Conservation (phyloP, 192 early-diverging fungal genomes). For the Backusella liffmaniae region DNA sequence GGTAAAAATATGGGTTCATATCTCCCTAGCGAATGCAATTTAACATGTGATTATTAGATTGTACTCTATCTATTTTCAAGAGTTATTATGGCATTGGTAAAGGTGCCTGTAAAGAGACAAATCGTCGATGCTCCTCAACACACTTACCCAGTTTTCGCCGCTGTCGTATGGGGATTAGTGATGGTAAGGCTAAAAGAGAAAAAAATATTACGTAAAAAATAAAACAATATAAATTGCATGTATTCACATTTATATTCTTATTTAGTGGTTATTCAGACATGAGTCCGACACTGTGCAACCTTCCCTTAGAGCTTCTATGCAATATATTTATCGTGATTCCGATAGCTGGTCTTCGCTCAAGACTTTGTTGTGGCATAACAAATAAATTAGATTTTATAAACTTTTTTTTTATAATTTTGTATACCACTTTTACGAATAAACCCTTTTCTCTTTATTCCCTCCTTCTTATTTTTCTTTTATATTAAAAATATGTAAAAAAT, state of each 20-base stretch:
- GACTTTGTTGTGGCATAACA: slow-evolving; percentile 84
- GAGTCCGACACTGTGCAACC: slow-evolving; percentile 86
- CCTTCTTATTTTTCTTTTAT: background rate
- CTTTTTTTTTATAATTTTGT: background rate
- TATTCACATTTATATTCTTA: slow-evolving; percentile 7
- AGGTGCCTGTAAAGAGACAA: slow-evolving; percentile 70
- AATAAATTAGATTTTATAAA: slow-evolving; percentile 40
- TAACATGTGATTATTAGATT: slow-evolving; percentile 57
- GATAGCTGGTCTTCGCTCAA: slow-evolving; percentile 72
- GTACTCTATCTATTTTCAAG: slow-evolving; percentile 93
- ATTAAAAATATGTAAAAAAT: background rate
- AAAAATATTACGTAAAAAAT: background rate
- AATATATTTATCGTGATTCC: slow-evolving; percentile 91
- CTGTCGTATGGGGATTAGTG: slow-evolving; percentile 89
- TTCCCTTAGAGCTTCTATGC: slow-evolving; percentile 93
- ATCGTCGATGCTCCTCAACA: slow-evolving; percentile 71
- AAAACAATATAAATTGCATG: background rate
- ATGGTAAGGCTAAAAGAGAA: slow-evolving; percentile 53
- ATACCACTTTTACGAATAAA: background rate
- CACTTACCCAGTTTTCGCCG: slow-evolving; percentile 91
- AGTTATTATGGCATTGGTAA: slow-evolving; percentile 83
- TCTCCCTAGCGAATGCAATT: background rate
- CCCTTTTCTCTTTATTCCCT: background rate
- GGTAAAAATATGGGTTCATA: slow-evolving; percentile 41
- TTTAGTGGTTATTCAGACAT: slow-evolving; percentile 80